Conservation (phyloP, 306 rosid genomes). For the Castanospermum australe region DNA sequence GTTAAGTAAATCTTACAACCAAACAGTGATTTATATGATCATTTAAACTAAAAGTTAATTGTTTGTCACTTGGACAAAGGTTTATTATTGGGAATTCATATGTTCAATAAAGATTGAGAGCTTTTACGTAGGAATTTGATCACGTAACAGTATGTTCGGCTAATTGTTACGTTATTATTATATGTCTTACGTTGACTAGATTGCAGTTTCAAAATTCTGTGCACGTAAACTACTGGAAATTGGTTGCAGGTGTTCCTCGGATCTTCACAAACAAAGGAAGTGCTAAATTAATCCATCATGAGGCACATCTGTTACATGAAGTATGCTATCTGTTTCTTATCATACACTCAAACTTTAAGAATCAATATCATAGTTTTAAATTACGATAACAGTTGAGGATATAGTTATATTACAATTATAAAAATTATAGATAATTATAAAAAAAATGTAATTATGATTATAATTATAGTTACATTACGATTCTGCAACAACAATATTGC, state of each 20-base stretch:
- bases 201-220: constrained; percentile 14
- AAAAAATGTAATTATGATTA: too few relatives aligned
- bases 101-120: too few relatives aligned
- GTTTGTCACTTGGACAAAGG: not conserved
- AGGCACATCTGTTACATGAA: constrained; percentile 46
- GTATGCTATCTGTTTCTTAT: constrained; percentile 62
- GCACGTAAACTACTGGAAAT: constrained; percentile 16
- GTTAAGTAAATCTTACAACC: not conserved
- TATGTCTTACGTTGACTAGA: not conserved
- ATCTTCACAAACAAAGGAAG: constrained; percentile 69
- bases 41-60: not conserved
- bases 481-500: too few relatives aligned
- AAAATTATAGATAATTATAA: too few relatives aligned
- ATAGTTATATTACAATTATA: too few relatives aligned
- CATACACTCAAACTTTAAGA: constrained; percentile 77
- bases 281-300: constrained; percentile 64
- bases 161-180: not conserved
- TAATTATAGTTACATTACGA: too few relatives aligned
- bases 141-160: not conserved
- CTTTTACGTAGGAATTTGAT: not conserved
- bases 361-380: too few relatives aligned
- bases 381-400: too few relatives aligned
- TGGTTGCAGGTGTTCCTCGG: constrained; percentile 82
- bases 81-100: not conserved
- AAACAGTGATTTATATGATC: not conserved